These are phyloP conservation scores for Saposhnikovia divaricata DNA, from an alignment of 129 eudicot genomes.

Conservation along the genomic window DNA sequence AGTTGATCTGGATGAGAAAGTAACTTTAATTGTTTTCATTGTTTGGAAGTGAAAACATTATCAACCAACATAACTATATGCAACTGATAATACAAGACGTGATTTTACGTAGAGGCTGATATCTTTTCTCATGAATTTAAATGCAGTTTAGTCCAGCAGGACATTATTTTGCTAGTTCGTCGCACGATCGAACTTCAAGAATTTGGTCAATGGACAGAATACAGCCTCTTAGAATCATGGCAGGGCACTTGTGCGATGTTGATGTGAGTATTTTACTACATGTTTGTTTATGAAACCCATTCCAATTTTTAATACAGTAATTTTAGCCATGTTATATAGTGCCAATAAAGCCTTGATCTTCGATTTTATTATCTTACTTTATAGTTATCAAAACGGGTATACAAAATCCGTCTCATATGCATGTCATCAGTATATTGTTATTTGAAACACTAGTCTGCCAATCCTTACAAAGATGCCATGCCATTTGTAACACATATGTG, in stretches of 20 bases:
- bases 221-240: constrained; percentile 88
- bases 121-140: background rate
- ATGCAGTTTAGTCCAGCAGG: constrained; percentile 96
- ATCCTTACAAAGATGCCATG: background rate
- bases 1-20: no score
- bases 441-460: background rate
- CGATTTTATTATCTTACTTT: background rate
- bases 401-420: background rate
- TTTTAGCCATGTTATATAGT: background rate
- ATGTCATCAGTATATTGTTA: background rate
- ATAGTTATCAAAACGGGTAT: background rate
- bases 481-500: background rate
- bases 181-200: constrained; percentile 98
- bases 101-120: constrained; percentile 3
- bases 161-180: constrained; percentile 94
- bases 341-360: background rate
- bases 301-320: background rate
- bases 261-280: constrained; percentile 56
- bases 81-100: background rate
- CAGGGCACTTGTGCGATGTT: constrained; percentile 96
- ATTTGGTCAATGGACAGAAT: constrained; percentile 93
- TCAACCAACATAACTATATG: background rate
- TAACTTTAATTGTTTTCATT: no score
- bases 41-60: no score
- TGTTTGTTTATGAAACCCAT: background rate